Conservation (phyloP, 139 green algal species). For the Micractinium conductrix region DNA sequence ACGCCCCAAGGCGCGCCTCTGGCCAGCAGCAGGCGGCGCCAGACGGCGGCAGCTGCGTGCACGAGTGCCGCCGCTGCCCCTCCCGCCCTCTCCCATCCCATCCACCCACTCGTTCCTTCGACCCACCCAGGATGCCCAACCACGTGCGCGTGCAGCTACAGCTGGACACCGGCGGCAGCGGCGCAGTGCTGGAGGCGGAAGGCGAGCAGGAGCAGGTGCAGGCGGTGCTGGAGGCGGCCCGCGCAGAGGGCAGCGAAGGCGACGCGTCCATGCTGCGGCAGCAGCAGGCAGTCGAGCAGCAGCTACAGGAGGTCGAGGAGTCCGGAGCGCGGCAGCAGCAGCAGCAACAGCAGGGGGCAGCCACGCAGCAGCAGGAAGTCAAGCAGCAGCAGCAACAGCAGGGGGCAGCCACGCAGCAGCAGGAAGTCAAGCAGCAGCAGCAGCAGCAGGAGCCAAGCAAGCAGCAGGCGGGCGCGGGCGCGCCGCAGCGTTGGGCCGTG, state of each 20-base stretch:
- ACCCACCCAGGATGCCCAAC: constrained; percentile 12
- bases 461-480: not conserved
- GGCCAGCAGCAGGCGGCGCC: too few species aligned
- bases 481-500: not conserved
- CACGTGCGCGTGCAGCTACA: not conserved
- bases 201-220: not conserved
- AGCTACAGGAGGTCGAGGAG: too few species aligned
- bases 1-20: too few species aligned
- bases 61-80: not conserved
- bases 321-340: not conserved
- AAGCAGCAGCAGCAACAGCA: not conserved
- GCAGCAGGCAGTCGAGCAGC: not conserved
- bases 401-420: not conserved
- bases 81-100: not conserved
- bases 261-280: too few species aligned
- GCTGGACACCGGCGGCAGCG: not conserved
- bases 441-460: not conserved
- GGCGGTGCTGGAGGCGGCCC: not conserved
- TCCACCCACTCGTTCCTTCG: too few species aligned
- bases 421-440: not conserved
- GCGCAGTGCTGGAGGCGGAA: not conserved
- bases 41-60: not conserved
- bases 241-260: not conserved
- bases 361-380: not conserved
- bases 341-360: not conserved